Evolutionary conservation across 768 basidiomycete species (phyloP), one percentile per base, ranked within the genome.

Genomic region (Termitomyces eurrhizus): DNA sequence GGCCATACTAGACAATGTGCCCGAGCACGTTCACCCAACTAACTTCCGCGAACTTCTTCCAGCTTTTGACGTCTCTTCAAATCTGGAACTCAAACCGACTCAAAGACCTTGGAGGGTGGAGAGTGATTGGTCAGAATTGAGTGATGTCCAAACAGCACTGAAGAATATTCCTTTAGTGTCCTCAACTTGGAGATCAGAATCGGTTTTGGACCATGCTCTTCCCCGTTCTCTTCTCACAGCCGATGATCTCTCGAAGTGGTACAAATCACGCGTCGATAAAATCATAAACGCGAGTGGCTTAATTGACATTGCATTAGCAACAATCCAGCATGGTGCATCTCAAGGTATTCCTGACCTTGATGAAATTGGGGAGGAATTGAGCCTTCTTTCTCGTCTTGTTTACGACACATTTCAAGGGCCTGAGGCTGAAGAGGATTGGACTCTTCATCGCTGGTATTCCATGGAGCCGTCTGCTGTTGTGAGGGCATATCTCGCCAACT

Each of bases 321-420:
- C 89, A 49, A 81, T 93, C 9, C 95, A 97, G 70, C 87, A 96
- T 64, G 95, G 87, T 14, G 94, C 90, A 12, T 88, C 93, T 8
- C 84, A 85, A 65, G 89, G 89, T 14, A 78, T 97, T 13, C 81
- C 85, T 21, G 84, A 78, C 1, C 81, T 99, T 45, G 95, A 96
- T 65, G 85, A 87, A 67, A 73, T 95, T 3, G 96, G 95, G 2
- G 96, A 98, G 75, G 95, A 98, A 56, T 82, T 98, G 44, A 90
- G 86, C 64, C 83, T 98, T 7, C 81, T 99, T 41, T 88, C 90
- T 1, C 82, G 89, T 21, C 81, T 98, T 49, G 86, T 95, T 13
- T 99, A 99, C 65, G 94, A 97, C 68, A 78, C 85, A 11, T 80
- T 82, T 56, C 78, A 80, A 41, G 78, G 79, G 8, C 73, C 75